Evolutionary conservation across 208 protist genomes (phyloP), one percentile per base, ranked within the genome.

Genomic region (Leishmania major): DNA sequence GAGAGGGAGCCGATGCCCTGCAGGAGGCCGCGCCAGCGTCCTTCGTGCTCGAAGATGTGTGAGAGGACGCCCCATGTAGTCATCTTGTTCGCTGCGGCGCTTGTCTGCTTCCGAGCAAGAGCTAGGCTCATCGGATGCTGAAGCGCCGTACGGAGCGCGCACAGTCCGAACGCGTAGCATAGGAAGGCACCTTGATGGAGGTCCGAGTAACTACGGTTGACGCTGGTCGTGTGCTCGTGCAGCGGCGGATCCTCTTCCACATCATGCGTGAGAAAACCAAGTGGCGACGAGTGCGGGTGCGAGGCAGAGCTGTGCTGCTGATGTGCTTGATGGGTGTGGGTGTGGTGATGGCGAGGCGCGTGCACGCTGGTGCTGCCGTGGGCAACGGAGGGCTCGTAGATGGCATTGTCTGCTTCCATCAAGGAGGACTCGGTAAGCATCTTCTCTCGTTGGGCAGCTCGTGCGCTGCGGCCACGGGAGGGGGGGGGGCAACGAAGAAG

Each of bases 111-210:
- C 43, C 94, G 88, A 0, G 92, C 90, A 17, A 97, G 87, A 60
- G 94, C 94, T 8, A 97, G 60, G 83, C 94, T 97, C 15, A 97
- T 86, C 3, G 94, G 94, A 69, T 97, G 94, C 91, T 97, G 94
- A 57, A 90, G 37, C 0, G 90, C 90, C 35, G 92, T 97, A 53
- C 94, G 91, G 31, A 91, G 35, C 43, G 90, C 90, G 76, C 94
- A 97, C 40, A 97, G 83, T 28, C 66, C 70, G 28, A 93, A 91
- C 73, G 90, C 89, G 81, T 93, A 94, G 35, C 74, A 57, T 17
- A 95, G 47, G 81, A 96, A 97, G 45, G 75, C 55, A 31, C 67
- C 79, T 37, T 87, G 87, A 71, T 94, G 79, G 15, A 97, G 76
- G 77, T 97, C 91, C 4, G 88, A 91, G 85, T 95, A 97, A 82